A percentile compares a stretch with the other conserved stretches of the same genome.
phyloP scores from a whole-genome alignment of 208 protist genomes.

The Lotmaria passim region DNA sequence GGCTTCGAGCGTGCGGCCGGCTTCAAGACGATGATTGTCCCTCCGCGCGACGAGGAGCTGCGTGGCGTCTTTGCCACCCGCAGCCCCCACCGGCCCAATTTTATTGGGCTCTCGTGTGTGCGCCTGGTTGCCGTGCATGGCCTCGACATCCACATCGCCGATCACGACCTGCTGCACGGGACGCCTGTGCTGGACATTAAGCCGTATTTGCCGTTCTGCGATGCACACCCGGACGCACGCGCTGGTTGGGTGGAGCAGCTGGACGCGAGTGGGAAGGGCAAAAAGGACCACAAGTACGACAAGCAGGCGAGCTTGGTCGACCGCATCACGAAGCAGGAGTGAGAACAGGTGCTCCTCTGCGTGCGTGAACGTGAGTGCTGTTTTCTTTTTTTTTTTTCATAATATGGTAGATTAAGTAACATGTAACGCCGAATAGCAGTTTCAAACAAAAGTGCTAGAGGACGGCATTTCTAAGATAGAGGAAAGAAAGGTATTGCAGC shows the following conservation, averaged over 20 bases:
- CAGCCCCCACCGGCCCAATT: slow-evolving; percentile 92
- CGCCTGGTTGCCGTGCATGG: slow-evolving; percentile 82
- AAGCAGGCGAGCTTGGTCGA: slow-evolving; percentile 62
- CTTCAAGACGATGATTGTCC: slow-evolving; percentile 88
- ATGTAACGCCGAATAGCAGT: no score
- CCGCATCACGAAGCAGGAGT: slow-evolving; percentile 33
- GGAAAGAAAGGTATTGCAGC: no score
- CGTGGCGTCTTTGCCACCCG: slow-evolving; percentile 92
- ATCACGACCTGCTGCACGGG: slow-evolving; percentile 95
- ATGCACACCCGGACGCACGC: slow-evolving; percentile 77
- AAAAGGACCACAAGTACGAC: slow-evolving; percentile 79
- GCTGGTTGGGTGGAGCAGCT: slow-evolving; percentile 86
- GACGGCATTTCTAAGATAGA: no score
- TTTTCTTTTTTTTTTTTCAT: no score
- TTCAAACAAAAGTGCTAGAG: no score
- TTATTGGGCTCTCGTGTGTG: slow-evolving; percentile 90
- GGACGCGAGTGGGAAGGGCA: slow-evolving; percentile 64
- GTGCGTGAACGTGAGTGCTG: not conserved
- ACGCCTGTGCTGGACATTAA: slow-evolving; percentile 98
- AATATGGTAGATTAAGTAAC: no score
- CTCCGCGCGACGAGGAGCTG: slow-evolving; percentile 78
- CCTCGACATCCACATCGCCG: slow-evolving; percentile 86
- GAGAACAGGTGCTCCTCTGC: not conserved
- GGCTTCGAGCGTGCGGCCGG: slow-evolving; percentile 61
- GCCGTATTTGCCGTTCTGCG: slow-evolving; percentile 93